phyloP scores from a whole-genome alignment of 352 stramenopile species.

The Globisporangium nunn region DNA sequence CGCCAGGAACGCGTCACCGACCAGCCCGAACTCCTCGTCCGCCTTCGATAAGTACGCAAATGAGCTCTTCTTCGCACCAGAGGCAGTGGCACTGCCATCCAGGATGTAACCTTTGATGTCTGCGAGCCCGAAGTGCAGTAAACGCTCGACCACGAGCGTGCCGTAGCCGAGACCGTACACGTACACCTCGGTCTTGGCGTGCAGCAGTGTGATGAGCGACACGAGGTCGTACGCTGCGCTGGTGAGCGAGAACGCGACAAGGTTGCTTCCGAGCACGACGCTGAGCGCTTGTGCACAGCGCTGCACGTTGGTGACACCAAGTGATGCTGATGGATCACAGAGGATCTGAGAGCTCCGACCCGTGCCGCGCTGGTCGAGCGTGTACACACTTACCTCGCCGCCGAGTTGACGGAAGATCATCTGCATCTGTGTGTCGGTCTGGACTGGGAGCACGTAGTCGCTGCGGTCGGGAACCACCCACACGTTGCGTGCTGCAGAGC shows the following conservation, averaged over 20 bases:
- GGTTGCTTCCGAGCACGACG: slow-evolving; percentile 15
- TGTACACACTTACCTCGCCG: slow-evolving; percentile 40
- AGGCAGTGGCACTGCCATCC: slow-evolving; percentile 38
- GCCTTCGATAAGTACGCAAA: slow-evolving; percentile 22
- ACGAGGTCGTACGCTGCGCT: slow-evolving; percentile 59
- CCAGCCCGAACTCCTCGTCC: slow-evolving; percentile 35
- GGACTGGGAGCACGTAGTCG: slow-evolving; percentile 6
- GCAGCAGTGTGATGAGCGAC: slow-evolving; percentile 36
- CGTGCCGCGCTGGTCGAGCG: slow-evolving; percentile 42
- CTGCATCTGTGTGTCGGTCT: slow-evolving; percentile 38
- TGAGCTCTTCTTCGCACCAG: slow-evolving; percentile 14
- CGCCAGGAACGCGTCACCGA: slow-evolving; percentile 34
- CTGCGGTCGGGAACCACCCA: slow-evolving; percentile 40
- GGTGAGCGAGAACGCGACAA: slow-evolving; percentile 58
- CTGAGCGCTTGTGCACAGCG: slow-evolving; percentile 15
- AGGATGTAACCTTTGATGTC: slow-evolving; percentile 55
- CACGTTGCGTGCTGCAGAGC: slow-evolving; percentile 11
- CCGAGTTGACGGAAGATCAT: slow-evolving; percentile 38
- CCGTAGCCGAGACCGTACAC: slow-evolving; percentile 69
- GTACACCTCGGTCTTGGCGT: slow-evolving; percentile 32
- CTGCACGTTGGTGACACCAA: slow-evolving; percentile 1
- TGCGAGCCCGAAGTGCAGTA: slow-evolving; percentile 45
- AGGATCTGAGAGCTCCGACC: slow-evolving; percentile 36
- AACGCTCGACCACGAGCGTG: slow-evolving; percentile 50
- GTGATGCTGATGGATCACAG: slow-evolving; percentile 15